These are phyloP conservation scores for Pholiota conissans DNA, from an alignment of 768 basidiomycete genomes.

Conservation along the genomic window DNA sequence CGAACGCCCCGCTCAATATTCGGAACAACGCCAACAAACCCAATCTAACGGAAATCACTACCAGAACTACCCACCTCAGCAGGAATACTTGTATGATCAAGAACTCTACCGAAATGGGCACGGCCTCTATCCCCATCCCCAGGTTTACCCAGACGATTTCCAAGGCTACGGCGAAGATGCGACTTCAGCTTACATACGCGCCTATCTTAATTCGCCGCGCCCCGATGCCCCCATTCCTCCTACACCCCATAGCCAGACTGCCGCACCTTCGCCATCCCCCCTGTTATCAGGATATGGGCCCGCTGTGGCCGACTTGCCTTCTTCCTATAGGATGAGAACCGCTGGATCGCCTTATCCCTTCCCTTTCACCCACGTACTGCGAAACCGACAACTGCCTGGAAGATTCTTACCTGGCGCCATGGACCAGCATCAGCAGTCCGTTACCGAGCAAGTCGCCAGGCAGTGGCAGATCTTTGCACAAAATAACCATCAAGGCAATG, in stretches of 20 bases:
- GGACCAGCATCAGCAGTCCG: slow-evolving; percentile 46
- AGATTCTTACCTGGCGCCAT: slow-evolving; percentile 30
- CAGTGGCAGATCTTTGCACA: slow-evolving; percentile 82
- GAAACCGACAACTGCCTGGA: slow-evolving; percentile 40
- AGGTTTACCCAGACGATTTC: slow-evolving; percentile 54
- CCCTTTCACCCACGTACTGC: slow-evolving; percentile 72
- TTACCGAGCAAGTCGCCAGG: slow-evolving; percentile 58
- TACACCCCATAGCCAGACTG: slow-evolving; percentile 74
- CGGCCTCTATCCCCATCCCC: slow-evolving; percentile 36
- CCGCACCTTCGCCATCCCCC: slow-evolving; percentile 74
- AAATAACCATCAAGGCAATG: slow-evolving; percentile 57
- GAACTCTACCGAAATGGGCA: slow-evolving; percentile 13
- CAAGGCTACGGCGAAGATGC: slow-evolving; percentile 62
- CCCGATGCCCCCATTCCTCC: slow-evolving; percentile 80
- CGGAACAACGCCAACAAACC: slow-evolving; percentile 17
- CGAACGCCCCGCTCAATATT: slow-evolving; percentile 22
- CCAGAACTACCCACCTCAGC: slow-evolving; percentile 19
- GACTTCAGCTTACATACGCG: slow-evolving; percentile 55
- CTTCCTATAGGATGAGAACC: slow-evolving; percentile 50
- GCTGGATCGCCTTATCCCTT: slow-evolving; percentile 80
- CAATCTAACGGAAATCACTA: slow-evolving; percentile 18
- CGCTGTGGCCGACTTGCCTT: slow-evolving; percentile 35
- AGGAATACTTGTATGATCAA: slow-evolving; percentile 21
- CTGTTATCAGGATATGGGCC: slow-evolving; percentile 47
- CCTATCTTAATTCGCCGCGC: slow-evolving; percentile 56